Evolutionary conservation across 2,329 filamentous ascomycete species (phyloP).

Genomic region (Colletotrichum musicola): DNA sequence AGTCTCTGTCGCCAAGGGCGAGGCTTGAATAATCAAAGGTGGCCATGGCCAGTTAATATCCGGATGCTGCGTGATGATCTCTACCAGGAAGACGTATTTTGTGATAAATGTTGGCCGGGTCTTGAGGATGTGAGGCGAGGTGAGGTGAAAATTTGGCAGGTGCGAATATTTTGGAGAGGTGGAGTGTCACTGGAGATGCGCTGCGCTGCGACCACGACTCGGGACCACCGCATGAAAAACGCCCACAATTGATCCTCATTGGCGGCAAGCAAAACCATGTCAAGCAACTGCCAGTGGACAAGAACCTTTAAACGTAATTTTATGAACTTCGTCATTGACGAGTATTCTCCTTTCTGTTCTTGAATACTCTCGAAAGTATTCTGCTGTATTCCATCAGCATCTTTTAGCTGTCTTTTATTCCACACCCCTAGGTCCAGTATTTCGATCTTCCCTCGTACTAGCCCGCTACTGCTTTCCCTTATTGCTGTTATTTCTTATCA

Average conservation of each 20-base stretch:
- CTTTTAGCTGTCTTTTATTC: too few relatives aligned
- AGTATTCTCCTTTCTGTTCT: too few relatives aligned
- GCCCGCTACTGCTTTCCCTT: too few relatives aligned
- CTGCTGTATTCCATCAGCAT: too few relatives aligned
- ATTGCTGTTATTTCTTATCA: too few relatives aligned
- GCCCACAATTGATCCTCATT: conserved; percentile 31
- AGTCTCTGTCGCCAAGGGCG: conserved; percentile 33
- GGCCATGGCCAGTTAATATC: conserved; percentile 8
- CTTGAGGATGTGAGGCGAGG: neutral
- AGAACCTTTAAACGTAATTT: too few relatives aligned
- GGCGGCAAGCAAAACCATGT: conserved; percentile 4
- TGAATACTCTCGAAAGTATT: too few relatives aligned
- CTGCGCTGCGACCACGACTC: neutral
- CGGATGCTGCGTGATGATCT: neutral
- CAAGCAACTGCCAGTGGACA: neutral
- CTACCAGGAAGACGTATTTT: neutral
- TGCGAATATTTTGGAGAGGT: conserved; percentile 27
- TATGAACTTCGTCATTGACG: too few relatives aligned
- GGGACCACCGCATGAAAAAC: conserved; percentile 30
- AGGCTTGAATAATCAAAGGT: conserved; percentile 6
- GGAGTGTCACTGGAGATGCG: conserved; percentile 35
- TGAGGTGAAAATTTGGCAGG: conserved; percentile 20
- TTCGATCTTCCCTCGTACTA: too few relatives aligned
- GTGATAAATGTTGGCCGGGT: neutral
- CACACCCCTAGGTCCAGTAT: too few relatives aligned